These are phyloP conservation scores for Ploettnerulaceae sp. DNA, from an alignment of 2,329 filamentous ascomycete species.

Conservation along the genomic window DNA sequence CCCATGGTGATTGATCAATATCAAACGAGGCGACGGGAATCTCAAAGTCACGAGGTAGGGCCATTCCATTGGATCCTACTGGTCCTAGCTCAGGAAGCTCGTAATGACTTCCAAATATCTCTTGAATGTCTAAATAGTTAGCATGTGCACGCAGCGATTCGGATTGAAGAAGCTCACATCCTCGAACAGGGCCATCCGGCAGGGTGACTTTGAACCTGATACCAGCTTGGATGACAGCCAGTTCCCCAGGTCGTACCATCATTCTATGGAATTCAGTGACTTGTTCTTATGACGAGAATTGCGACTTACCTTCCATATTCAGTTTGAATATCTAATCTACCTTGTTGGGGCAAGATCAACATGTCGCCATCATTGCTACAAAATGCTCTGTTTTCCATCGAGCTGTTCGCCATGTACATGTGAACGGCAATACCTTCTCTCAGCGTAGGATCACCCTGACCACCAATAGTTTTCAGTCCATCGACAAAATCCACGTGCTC, in stretches of 20 bases:
- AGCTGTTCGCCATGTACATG: constrained; percentile 43
- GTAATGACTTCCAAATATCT: constrained; percentile 60
- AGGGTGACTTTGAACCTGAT: constrained; percentile 57
- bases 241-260: constrained; percentile 59
- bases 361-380: constrained; percentile 59
- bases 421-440: constrained; percentile 46
- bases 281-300: too few relatives aligned
- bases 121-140: constrained; percentile 45
- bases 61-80: constrained; percentile 58
- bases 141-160: too few relatives aligned
- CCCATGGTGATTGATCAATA: constrained; percentile 38
- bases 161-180: too few relatives aligned
- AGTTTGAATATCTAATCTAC: constrained; percentile 53
- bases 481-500: constrained; percentile 47
- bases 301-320: too few relatives aligned
- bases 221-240: constrained; percentile 58
- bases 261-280: too few relatives aligned
- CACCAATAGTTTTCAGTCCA: constrained; percentile 45
- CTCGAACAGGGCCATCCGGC: constrained; percentile 54
- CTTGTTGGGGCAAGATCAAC: constrained; percentile 58
- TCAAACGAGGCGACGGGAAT: constrained; percentile 51
- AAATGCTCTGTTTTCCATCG: constrained; percentile 43
- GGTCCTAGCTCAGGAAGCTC: constrained; percentile 59
- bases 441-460: constrained; percentile 46
- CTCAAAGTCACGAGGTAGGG: constrained; percentile 60